phyloP scores from a whole-genome alignment of 352 stramenopile genomes.

The Thraustochytrium aureum region DNA sequence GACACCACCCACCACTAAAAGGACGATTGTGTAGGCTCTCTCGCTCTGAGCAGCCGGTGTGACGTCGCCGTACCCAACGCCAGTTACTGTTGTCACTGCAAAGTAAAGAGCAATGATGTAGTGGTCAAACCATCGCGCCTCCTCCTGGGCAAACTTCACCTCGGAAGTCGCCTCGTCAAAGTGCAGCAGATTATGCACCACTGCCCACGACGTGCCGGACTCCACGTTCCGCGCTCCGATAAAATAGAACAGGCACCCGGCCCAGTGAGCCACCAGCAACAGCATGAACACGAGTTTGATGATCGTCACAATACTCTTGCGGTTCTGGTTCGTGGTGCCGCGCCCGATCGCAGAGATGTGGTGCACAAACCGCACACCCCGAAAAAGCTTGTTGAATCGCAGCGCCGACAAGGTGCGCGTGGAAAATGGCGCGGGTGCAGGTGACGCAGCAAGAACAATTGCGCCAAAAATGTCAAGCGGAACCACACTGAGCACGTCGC shows the following conservation, averaged over 20 bases:
- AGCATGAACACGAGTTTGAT: slow-evolving; percentile 45
- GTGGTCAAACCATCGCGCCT: neutral
- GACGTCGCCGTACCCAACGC: slow-evolving; percentile 38
- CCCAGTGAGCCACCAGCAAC: slow-evolving; percentile 38
- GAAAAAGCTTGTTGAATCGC: slow-evolving; percentile 47
- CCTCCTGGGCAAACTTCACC: neutral
- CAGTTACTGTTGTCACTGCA: slow-evolving; percentile 13
- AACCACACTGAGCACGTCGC: slow-evolving; percentile 8
- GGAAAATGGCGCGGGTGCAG: neutral
- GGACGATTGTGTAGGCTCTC: slow-evolving; percentile 31
- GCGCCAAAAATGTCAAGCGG: slow-evolving; percentile 3
- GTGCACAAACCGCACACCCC: neutral
- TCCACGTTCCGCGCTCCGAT: neutral
- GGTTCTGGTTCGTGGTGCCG: slow-evolving; percentile 36
- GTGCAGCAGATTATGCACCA: neutral
- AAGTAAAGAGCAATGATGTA: slow-evolving; percentile 41
- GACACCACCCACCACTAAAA: slow-evolving; percentile 36
- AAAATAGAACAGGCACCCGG: slow-evolving; percentile 37
- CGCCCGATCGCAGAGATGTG: slow-evolving; percentile 6
- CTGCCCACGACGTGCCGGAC: neutral
- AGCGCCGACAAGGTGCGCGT: neutral
- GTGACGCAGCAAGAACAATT: neutral
- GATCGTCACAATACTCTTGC: slow-evolving; percentile 20
- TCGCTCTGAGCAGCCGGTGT: neutral
- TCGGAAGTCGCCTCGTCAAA: neutral